These are phyloP conservation scores for Chaetomium olivaceum DNA, from an alignment of 2,329 filamentous ascomycete genomes.

Conservation along the genomic window DNA sequence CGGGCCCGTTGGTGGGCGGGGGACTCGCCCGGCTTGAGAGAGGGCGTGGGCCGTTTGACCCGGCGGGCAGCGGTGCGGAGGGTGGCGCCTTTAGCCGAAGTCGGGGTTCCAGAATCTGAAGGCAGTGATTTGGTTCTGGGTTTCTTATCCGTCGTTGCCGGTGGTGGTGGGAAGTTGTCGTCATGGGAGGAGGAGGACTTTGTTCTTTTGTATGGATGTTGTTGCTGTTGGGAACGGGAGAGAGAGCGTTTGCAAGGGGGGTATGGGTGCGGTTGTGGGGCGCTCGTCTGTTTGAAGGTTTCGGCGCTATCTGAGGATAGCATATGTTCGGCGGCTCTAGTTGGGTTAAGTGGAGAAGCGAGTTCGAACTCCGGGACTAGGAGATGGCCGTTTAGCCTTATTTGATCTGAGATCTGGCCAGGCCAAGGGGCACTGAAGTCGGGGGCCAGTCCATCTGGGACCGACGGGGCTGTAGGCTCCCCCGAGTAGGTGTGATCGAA, in stretches of 20 bases:
- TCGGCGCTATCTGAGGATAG: neutral
- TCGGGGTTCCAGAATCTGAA: neutral
- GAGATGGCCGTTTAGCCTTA: neutral
- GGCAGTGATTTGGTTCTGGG: neutral
- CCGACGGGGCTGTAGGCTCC: neutral
- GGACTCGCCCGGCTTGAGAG: conserved; percentile 29
- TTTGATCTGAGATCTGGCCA: neutral
- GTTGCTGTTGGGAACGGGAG: neutral
- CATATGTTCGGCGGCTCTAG: neutral
- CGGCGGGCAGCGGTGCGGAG: conserved; percentile 30
- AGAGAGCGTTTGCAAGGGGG: neutral
- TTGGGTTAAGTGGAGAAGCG: too few species aligned
- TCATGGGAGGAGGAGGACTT: neutral
- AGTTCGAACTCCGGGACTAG: neutral
- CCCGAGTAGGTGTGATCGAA: neutral
- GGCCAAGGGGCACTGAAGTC: neutral
- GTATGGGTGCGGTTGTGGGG: neutral
- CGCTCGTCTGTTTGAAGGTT: neutral
- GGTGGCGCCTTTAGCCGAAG: neutral
- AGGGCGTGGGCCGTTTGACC: conserved; percentile 9
- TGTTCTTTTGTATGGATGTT: neutral
- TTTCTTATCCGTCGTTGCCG: neutral
- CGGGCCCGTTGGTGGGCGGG: conserved; percentile 24
- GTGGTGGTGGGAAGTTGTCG: neutral
- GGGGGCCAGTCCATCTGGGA: neutral